phyloP scores from a whole-genome alignment of 2,329 filamentous ascomycete genomes.

The Phialophora verrucosa region DNA sequence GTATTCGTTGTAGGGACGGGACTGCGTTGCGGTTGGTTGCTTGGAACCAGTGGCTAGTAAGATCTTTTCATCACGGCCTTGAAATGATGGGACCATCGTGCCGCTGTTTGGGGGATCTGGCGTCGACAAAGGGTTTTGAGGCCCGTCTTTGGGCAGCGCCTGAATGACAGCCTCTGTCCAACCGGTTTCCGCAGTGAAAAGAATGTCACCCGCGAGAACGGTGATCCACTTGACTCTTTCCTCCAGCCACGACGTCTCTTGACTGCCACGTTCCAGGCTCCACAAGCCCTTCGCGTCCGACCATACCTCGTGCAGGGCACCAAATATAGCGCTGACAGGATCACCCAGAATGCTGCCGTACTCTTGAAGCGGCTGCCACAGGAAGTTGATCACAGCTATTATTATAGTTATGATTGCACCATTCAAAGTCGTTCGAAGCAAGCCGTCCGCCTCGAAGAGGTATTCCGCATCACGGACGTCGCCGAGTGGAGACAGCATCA shows the following conservation, averaged over 20 bases:
- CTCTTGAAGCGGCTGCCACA: slow-evolving; percentile 5
- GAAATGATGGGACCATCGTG: too few relatives aligned
- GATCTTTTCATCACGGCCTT: too few relatives aligned
- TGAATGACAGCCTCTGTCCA: too few relatives aligned
- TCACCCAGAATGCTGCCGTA: slow-evolving; percentile 10
- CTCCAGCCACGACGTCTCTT: not conserved
- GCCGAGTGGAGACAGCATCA: not conserved
- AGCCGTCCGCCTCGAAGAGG: not conserved
- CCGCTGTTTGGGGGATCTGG: too few relatives aligned
- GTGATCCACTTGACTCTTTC: not conserved
- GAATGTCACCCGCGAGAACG: not conserved
- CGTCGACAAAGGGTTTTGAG: too few relatives aligned
- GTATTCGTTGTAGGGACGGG: not conserved
- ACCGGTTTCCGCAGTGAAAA: not conserved
- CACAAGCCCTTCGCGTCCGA: slow-evolving; percentile 1
- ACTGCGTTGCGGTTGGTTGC: not conserved
- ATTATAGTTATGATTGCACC: too few relatives aligned
- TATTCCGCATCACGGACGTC: not conserved
- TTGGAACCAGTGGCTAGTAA: too few relatives aligned
- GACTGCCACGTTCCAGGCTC: not conserved
- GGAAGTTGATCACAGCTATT: not conserved
- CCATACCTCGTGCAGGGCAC: slow-evolving; percentile 8
- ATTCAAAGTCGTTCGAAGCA: not conserved
- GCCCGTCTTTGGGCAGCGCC: too few relatives aligned
- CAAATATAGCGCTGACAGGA: slow-evolving; percentile 11